These are phyloP conservation scores for Cryptococcus neoformans DNA, from an alignment of 1,284 basidiomycete genomes.

Conservation along the genomic window DNA sequence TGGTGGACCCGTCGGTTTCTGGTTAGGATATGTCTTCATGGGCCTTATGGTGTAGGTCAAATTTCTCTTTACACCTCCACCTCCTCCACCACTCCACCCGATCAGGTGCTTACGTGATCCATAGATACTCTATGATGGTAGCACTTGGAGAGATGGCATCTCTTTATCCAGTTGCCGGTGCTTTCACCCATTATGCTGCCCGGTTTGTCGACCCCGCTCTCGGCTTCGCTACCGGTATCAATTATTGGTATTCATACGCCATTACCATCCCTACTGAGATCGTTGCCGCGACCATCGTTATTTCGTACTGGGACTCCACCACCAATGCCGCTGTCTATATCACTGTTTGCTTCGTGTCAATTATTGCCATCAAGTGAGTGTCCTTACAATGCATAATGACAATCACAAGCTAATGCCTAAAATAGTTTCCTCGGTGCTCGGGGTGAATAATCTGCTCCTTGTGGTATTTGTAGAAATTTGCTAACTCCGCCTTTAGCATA, in stretches of 20 bases:
- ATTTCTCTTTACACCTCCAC: too few relatives aligned
- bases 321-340: slow-evolving; percentile 50
- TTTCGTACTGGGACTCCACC: slow-evolving; percentile 47
- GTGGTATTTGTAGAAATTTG: too few relatives aligned
- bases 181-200: slow-evolving; percentile 46
- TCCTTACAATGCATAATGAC: not conserved
- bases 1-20: slow-evolving; percentile 52
- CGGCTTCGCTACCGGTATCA: slow-evolving; percentile 52
- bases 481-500: slow-evolving; percentile 17
- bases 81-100: too few relatives aligned
- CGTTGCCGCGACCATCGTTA: slow-evolving; percentile 39
- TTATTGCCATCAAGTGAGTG: slow-evolving; percentile 47
- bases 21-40: slow-evolving; percentile 47
- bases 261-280: slow-evolving; percentile 2
- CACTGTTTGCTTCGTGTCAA: slow-evolving; percentile 47
- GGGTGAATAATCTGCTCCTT: slow-evolving; percentile 32
- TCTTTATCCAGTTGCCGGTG: slow-evolving; percentile 44
- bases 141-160: slow-evolving; percentile 52
- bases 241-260: slow-evolving; percentile 35
- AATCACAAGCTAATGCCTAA: not conserved
- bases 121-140: slow-evolving; percentile 38
- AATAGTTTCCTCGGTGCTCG: slow-evolving; percentile 40
- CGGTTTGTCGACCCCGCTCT: slow-evolving; percentile 56
- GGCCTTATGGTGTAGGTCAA: slow-evolving; percentile 36
- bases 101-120: not conserved